Evolutionary conservation across 805 yeast genomes (phyloP).

Genomic region (Metschnikowia proteae): DNA sequence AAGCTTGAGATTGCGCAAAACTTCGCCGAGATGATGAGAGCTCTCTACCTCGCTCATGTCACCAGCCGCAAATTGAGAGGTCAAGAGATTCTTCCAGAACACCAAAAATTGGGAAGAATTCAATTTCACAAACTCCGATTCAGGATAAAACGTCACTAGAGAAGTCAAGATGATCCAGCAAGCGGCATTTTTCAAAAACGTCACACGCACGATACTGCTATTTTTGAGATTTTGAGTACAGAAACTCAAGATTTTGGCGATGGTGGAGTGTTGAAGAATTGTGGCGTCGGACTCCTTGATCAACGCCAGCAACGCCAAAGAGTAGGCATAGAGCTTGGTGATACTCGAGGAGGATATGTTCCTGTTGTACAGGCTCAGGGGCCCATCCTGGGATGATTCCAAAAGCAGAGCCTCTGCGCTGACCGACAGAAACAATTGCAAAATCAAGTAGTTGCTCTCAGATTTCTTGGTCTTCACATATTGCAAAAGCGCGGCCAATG

Average conservation of each 20-base stretch:
- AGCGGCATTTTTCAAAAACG: slow-evolving; percentile 26
- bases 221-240: slow-evolving; percentile 45
- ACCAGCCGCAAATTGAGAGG: slow-evolving; percentile 36
- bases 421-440: slow-evolving; percentile 29
- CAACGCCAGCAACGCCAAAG: slow-evolving; percentile 35
- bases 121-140: slow-evolving; percentile 40
- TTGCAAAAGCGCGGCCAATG: slow-evolving; percentile 28
- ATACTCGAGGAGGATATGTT: slow-evolving; percentile 19
- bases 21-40: slow-evolving; percentile 22
- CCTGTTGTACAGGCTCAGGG: slow-evolving; percentile 12
- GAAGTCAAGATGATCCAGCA: slow-evolving; percentile 43
- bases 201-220: slow-evolving; percentile 22
- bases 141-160: slow-evolving; percentile 37
- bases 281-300: slow-evolving; percentile 34
- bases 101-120: slow-evolving; percentile 43
- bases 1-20: slow-evolving; percentile 33
- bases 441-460: slow-evolving; percentile 34
- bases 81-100: slow-evolving; percentile 43
- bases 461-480: slow-evolving; percentile 30
- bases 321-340: slow-evolving; percentile 28
- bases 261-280: slow-evolving; percentile 36
- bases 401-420: slow-evolving; percentile 23
- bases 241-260: slow-evolving; percentile 41
- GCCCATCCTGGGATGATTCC: not conserved
- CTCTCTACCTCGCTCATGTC: slow-evolving; percentile 16